These are phyloP conservation scores for Firmiana major DNA, from an alignment of 345 rosid genomes.

Conservation along the genomic window DNA sequence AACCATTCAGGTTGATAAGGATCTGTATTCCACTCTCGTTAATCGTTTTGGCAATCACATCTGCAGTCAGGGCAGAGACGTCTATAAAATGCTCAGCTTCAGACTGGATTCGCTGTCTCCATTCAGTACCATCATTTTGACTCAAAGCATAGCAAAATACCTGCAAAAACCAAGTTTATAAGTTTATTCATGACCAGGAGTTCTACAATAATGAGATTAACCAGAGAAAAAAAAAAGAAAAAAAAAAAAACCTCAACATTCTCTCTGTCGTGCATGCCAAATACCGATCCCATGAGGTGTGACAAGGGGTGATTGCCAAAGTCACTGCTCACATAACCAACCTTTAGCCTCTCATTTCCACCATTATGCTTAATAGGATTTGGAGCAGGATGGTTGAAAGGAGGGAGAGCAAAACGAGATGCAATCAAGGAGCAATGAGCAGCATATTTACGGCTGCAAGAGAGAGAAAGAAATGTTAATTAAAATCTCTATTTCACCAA, in stretches of 20 bases:
- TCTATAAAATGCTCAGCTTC: conserved; percentile 95
- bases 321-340: conserved; percentile 98
- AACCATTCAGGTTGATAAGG: conserved; percentile 90
- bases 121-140: conserved; percentile 90
- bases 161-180: conserved; percentile 34
- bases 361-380: conserved; percentile 57
- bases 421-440: conserved; percentile 89
- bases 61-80: conserved; percentile 85
- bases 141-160: conserved; percentile 95
- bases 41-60: conserved; percentile 78
- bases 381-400: conserved; percentile 66
- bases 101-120: conserved; percentile 86
- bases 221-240: too few species aligned
- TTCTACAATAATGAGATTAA: neutral
- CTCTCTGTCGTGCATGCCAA: conserved; percentile 92
- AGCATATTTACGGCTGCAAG: conserved; percentile 87
- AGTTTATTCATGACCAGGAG: conserved; percentile 7
- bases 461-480: conserved; percentile 2
- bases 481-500: conserved; percentile 8
- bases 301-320: conserved; percentile 97
- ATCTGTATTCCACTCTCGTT: conserved; percentile 84
- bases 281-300: conserved; percentile 98
- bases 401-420: conserved; percentile 73
- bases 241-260: conserved; percentile 66
- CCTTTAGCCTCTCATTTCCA: conserved; percentile 65